These are phyloP conservation scores for Saccharomycopsis javanensis DNA, from an alignment of 805 yeast genomes.

Conservation along the genomic window DNA sequence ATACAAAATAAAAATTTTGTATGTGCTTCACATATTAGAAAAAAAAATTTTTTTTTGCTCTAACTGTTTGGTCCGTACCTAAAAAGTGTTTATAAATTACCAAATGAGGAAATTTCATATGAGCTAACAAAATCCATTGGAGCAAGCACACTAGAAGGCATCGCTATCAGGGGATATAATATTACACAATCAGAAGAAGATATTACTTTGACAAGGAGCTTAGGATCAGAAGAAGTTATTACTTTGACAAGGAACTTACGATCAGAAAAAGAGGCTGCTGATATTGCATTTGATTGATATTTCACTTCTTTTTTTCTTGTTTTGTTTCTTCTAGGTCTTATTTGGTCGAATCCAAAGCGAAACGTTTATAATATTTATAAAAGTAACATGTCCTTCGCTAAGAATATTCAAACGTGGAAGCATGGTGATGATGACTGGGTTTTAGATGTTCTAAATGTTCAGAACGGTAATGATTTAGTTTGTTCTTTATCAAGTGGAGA, in stretches of 20 bases:
- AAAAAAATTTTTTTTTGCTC: background rate
- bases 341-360: too few relatives aligned
- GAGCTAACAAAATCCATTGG: background rate
- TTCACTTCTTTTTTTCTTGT: too few relatives aligned
- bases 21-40: background rate
- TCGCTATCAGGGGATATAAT: too few relatives aligned
- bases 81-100: background rate
- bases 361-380: too few relatives aligned
- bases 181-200: too few relatives aligned
- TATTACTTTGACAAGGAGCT: too few relatives aligned
- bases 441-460: slow-evolving; percentile 29
- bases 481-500: slow-evolving; percentile 42
- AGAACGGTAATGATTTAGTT: slow-evolving; percentile 29
- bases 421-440: slow-evolving; percentile 36
- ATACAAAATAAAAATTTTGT: background rate
- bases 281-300: too few relatives aligned
- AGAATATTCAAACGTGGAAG: slow-evolving; percentile 2
- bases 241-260: too few relatives aligned
- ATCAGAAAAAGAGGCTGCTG: too few relatives aligned
- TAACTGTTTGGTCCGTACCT: background rate
- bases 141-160: background rate
- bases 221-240: too few relatives aligned
- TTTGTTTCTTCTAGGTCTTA: too few relatives aligned
- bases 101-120: background rate
- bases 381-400: background rate